Evolutionary conservation across 352 stramenopile species (phyloP), one percentile per base, ranked within the genome.

Genomic region (Blastocystis sp.): DNA sequence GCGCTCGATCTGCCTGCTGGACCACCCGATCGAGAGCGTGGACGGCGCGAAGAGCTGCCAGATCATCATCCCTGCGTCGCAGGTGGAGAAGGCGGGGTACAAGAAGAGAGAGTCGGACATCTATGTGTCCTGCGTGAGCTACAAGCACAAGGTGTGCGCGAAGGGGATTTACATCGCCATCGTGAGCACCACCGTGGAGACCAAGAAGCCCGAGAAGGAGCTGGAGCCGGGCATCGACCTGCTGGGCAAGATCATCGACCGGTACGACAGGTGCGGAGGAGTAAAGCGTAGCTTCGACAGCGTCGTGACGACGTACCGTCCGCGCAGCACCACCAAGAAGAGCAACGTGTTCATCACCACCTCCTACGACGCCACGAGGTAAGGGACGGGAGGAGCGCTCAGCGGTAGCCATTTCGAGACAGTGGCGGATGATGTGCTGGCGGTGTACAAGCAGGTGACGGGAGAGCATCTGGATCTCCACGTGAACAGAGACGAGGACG

Each of bases 161-260:
- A 93, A 94, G 90, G 96, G 96, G 88, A 97, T 98, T 90, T 99
- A 98, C 91, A 95, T 99, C 87, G 96, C 96, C 65, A 99, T 99
- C 90, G 96, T 98, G 64, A 98, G 94, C 52, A 99, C 97, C 45
- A 95, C 97, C 11, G 95, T 97, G 6, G 97, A 99, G 92, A 98
- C 96, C 2, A 91, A 91, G 87, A 93, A 98, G 81, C 96, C 97
- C 24, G 68, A 98, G 70, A 90, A 94, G 76, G 97, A 99, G 92
- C 92, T 99, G 19, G 92, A 94, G 63, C 92, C 94, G 14, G 97
- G 95, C 87, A 94, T 99, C 71, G 95, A 96, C 89, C 92, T 99
- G 43, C 91, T 99, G 28, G 96, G 96, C 59, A 92, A 95, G 61
- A 98, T 98, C 89, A 91, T 98, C 57, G 95, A 98, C 90, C 93